Percentiles rank a stretch among this genome's conserved stretches.
Evolutionary conservation across 164 flowering plant genomes (phyloP).

Genomic region (Nelumbo lutea): DNA sequence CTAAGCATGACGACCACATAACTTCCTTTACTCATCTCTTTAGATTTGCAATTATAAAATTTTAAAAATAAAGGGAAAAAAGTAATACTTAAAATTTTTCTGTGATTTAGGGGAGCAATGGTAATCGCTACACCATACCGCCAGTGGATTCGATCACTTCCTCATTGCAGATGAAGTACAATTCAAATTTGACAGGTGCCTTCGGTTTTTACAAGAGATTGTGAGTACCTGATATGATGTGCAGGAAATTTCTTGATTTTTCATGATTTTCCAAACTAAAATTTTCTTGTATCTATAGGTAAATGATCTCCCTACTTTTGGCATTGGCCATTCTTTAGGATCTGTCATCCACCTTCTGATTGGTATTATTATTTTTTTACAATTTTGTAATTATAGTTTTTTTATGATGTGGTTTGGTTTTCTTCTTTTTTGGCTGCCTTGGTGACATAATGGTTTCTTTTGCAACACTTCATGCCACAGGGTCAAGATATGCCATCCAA

Average conservation of each 20-base stretch:
- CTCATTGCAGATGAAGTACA: slow-evolving; percentile 93
- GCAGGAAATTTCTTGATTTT: slow-evolving; percentile 3
- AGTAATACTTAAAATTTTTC: slow-evolving; percentile 7
- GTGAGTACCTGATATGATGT: slow-evolving; percentile 35
- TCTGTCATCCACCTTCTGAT: slow-evolving; percentile 85
- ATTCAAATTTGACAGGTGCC: slow-evolving; percentile 84
- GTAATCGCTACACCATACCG: slow-evolving; percentile 93
- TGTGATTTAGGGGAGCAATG: slow-evolving; percentile 57
- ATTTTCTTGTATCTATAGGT: slow-evolving; percentile 33
- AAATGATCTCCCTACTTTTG: slow-evolving; percentile 72
- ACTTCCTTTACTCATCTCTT: too few relatives aligned
- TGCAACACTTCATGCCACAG: slow-evolving; percentile 28
- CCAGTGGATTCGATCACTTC: slow-evolving; percentile 96
- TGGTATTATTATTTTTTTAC: slow-evolving; percentile 34
- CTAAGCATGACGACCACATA: too few relatives aligned
- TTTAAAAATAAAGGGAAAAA: background rate
- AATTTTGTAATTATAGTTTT: background rate
- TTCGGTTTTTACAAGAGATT: slow-evolving; percentile 56
- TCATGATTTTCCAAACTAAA: background rate
- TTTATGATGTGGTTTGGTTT: background rate
- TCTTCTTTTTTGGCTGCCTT: slow-evolving; percentile 2
- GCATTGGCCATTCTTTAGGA: slow-evolving; percentile 94
- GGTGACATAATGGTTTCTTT: background rate
- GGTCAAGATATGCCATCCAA: slow-evolving; percentile 91
- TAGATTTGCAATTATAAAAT: background rate